These are phyloP conservation scores for Fusarium musae DNA, from an alignment of 2,329 filamentous ascomycete genomes.

Conservation along the genomic window DNA sequence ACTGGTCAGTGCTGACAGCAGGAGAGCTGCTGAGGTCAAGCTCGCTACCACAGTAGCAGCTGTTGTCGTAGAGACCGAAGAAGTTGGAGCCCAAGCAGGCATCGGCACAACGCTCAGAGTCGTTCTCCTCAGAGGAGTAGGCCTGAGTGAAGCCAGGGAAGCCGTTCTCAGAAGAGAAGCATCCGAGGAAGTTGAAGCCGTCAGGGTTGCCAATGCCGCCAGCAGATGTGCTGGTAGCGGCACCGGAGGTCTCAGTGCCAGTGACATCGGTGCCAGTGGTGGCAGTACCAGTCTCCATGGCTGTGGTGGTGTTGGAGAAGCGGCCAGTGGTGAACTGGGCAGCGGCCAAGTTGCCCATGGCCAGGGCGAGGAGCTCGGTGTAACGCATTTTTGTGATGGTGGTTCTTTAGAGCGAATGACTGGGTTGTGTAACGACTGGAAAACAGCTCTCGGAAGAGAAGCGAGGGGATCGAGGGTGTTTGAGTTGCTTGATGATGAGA, in stretches of 20 bases:
- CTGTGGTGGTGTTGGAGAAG: constrained; percentile 20
- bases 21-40: constrained; percentile 19
- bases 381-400: constrained; percentile 43
- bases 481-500: constrained; percentile 39
- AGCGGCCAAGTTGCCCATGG: constrained; percentile 46
- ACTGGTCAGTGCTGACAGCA: constrained; percentile 29
- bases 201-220: constrained; percentile 11
- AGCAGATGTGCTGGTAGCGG: constrained; percentile 5
- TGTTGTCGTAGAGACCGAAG: constrained; percentile 41
- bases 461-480: constrained; percentile 49
- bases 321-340: constrained; percentile 35
- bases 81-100: constrained; percentile 40
- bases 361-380: constrained; percentile 46
- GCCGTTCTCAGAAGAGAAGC: constrained; percentile 41
- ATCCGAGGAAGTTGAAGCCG: constrained; percentile 44
- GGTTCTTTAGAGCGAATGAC: constrained; percentile 42
- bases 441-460: constrained; percentile 45
- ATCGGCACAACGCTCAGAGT: constrained; percentile 35
- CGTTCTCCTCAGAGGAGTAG: constrained; percentile 26
- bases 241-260: neutral
- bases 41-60: constrained; percentile 47
- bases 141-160: constrained; percentile 43
- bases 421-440: constrained; percentile 39
- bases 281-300: neutral
- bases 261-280: constrained; percentile 3